phyloP scores from a whole-genome alignment of 352 stramenopile genomes.

The Phytophthora capsici region DNA sequence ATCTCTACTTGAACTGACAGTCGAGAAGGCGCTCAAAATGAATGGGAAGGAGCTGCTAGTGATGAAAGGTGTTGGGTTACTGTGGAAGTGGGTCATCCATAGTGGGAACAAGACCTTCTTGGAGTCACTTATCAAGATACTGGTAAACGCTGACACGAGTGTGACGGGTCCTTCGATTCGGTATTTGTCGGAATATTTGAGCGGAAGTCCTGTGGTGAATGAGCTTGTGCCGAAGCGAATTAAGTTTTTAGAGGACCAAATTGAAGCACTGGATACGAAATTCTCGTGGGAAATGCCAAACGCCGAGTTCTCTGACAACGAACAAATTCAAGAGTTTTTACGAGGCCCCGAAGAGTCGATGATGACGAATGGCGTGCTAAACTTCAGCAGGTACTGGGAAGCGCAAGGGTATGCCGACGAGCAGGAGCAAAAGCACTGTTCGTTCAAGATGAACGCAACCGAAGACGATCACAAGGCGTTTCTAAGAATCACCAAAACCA shows the following conservation, averaged over 20 bases:
- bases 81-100: constrained; percentile 4
- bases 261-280: neutral
- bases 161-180: neutral
- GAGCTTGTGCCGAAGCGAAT: neutral
- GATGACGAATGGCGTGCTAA: constrained; percentile 4
- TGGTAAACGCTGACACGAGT: neutral
- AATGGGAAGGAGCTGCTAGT: neutral
- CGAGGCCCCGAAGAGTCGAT: constrained; percentile 15
- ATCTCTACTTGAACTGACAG: neutral
- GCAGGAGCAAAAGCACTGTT: neutral
- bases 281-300: constrained; percentile 33
- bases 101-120: neutral
- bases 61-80: neutral
- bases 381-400: neutral
- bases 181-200: constrained; percentile 1
- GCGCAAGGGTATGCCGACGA: constrained; percentile 1
- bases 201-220: neutral
- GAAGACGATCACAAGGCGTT: neutral
- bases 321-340: constrained; percentile 25
- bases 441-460: neutral
- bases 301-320: neutral
- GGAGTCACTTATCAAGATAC: neutral
- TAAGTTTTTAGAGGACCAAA: constrained; percentile 18
- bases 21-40: neutral
- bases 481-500: constrained; percentile 2